Base-by-base conservation (phyloP, 2,329 filamentous ascomycete species). In the Metarhizium rileyi region DNA sequence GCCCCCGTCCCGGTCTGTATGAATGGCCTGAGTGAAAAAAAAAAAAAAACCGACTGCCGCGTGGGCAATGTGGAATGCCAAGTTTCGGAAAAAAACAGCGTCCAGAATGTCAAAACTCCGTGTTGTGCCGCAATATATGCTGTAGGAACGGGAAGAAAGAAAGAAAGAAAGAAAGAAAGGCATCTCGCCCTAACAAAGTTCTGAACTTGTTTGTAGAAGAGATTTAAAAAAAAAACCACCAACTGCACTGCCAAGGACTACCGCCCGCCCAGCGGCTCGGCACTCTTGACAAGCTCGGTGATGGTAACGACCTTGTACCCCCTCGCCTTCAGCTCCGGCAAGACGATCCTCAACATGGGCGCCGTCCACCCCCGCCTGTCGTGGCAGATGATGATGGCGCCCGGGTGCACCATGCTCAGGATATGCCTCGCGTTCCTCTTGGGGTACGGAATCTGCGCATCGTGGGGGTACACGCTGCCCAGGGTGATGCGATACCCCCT, bases 391-490 rank as follows among this genome's bases (percentile, higher is more conserved):
- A 95, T 83, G 50, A 95, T 84, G 26, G 79, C 83, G 0, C 90
- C 90, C 0, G 86, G 83, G 44, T 78, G 72, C 33, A 85, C 72
- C 84, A 90, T 89, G 67, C 86, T 89, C 57, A 95, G 65, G 4
- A 95, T 79, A 69, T 95, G 89, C 56, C 72, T 74, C 7, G 87
- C 84, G 66, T 95, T 95, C 47, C 90, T 57, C 55, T 72, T 70
- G 56, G 80, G 76, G 59, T 78, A 83, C 9, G 73, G 72, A 51
- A 95, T 84, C 72, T 94, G 89, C n/a, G 90, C 83, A 68, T 95
- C 90, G 69, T 95, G 89, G 5, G 90, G 90, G 67, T 94, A 95
- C 38, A 95, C 83, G 64, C 82, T 83, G 3, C 90, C 90, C 36
- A 95, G 70, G n/a, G 90, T 84, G 47, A 93, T 73, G 46, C 75